phyloP scores from a whole-genome alignment of 129 eudicot species.

The Tanacetum coccineum region DNA sequence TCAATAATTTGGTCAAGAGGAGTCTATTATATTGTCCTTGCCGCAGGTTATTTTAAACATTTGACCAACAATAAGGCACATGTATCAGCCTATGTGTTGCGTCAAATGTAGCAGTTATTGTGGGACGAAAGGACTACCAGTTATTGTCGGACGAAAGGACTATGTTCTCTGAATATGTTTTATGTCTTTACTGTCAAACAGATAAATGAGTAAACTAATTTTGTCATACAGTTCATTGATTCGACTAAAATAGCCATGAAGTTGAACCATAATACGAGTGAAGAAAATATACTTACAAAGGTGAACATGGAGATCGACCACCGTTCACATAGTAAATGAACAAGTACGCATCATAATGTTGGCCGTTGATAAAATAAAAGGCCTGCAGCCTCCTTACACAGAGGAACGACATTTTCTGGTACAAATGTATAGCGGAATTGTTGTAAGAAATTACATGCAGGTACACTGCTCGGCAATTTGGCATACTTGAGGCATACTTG shows the following conservation, averaged over 20 bases:
- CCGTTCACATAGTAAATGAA: slow-evolving; percentile 89
- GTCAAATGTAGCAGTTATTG: background rate
- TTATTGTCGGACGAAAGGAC: background rate
- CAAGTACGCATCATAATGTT: slow-evolving; percentile 81
- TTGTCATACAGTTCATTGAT: background rate
- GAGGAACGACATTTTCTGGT: slow-evolving; percentile 86
- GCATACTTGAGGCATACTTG: slow-evolving; percentile 63
- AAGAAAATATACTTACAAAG: slow-evolving; percentile 58
- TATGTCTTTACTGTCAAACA: background rate
- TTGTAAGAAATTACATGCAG: slow-evolving; percentile 93
- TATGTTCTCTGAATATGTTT: background rate
- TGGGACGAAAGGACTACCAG: background rate
- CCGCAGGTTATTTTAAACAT: background rate
- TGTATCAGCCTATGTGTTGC: slow-evolving; percentile 4
- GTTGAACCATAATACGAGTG: background rate
- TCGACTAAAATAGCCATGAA: slow-evolving; percentile 11
- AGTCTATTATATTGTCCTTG: background rate
- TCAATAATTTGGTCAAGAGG: slow-evolving; percentile 2
- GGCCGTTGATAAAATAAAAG: slow-evolving; percentile 71
- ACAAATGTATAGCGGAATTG: slow-evolving; percentile 81
- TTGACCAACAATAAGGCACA: background rate
- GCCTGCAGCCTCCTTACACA: slow-evolving; percentile 63
- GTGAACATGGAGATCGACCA: slow-evolving; percentile 94
- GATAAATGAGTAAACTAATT: slow-evolving; percentile 1
- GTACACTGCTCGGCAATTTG: slow-evolving; percentile 75